phyloP scores from a whole-genome alignment of 768 basidiomycete species.

The Filobasidium floriforme region DNA sequence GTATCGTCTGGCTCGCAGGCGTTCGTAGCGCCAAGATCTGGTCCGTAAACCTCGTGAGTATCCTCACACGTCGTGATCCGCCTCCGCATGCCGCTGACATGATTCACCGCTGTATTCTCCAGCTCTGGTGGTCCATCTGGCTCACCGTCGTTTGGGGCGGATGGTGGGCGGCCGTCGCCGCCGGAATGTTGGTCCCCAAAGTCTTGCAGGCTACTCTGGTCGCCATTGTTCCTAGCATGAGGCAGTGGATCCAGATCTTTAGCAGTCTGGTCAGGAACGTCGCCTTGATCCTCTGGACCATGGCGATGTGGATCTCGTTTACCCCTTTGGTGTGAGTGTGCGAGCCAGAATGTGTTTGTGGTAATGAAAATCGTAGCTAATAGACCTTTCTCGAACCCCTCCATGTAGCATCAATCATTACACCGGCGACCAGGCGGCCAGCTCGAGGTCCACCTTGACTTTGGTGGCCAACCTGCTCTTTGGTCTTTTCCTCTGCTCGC shows the following conservation, averaged over 20 bases:
- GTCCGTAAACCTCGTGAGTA: constrained; percentile 42
- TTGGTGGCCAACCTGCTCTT: constrained; percentile 64
- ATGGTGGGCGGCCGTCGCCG: constrained; percentile 71
- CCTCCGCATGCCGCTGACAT: no score
- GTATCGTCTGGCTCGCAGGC: constrained; percentile 58
- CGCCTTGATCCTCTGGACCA: constrained; percentile 61
- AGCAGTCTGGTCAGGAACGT: constrained; percentile 57
- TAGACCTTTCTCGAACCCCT: not conserved
- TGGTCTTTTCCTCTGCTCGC: constrained; percentile 61
- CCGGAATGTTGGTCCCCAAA: constrained; percentile 48
- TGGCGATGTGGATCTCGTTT: constrained; percentile 62
- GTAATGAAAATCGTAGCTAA: no score
- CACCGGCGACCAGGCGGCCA: constrained; percentile 32
- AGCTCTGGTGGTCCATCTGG: constrained; percentile 78
- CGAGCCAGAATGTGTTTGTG: not conserved
- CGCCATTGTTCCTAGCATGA: constrained; percentile 60
- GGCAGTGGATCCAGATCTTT: constrained; percentile 74
- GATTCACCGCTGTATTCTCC: not conserved
- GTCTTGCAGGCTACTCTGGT: constrained; percentile 62
- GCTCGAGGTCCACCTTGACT: constrained; percentile 48
- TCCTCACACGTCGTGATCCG: no score
- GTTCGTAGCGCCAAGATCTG: constrained; percentile 53
- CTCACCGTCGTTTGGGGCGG: constrained; percentile 69
- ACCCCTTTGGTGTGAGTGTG: constrained; percentile 54
- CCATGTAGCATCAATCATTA: constrained; percentile 34